Evolutionary conservation across 2,329 filamentous ascomycete genomes (phyloP).

Genomic region (Chaetomium globosum): DNA sequence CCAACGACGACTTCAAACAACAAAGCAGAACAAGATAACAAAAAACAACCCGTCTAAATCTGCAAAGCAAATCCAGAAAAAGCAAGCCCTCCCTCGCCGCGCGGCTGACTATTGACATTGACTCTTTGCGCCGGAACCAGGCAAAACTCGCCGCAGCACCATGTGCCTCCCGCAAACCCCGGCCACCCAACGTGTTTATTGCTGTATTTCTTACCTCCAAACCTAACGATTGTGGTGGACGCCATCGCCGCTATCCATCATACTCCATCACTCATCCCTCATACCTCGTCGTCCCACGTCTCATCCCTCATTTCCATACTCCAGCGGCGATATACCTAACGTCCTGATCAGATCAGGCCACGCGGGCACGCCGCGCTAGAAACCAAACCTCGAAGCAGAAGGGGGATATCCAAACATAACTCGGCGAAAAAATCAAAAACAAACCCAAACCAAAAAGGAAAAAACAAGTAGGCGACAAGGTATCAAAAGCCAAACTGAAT

Average conservation of each 20-base stretch:
- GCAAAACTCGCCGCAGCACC: constrained; percentile 15
- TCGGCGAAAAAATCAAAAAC: constrained; percentile 9
- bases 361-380: constrained; percentile 12
- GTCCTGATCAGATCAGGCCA: constrained; percentile 11
- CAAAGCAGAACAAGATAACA: constrained; percentile 3
- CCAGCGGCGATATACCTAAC: constrained; percentile 30
- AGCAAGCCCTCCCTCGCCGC: constrained; percentile 10
- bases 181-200: background rate
- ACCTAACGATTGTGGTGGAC: background rate
- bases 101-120: constrained; percentile 15
- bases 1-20: constrained; percentile 13
- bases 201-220: background rate
- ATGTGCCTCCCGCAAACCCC: background rate
- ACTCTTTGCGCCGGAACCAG: constrained; percentile 23
- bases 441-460: constrained; percentile 19
- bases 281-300: constrained; percentile 21
- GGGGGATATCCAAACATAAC: constrained; percentile 14
- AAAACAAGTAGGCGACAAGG: constrained; percentile 36
- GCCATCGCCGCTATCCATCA: constrained; percentile 15
- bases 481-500: constrained; percentile 35
- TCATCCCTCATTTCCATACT: constrained; percentile 26
- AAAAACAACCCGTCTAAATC: constrained; percentile 14
- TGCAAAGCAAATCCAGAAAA: constrained; percentile 17
- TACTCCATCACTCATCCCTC: constrained; percentile 22
- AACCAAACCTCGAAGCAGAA: constrained; percentile 18